These are phyloP conservation scores for Gynostemma pentaphyllum DNA, from an alignment of 306 rosid genomes.

Conservation along the genomic window DNA sequence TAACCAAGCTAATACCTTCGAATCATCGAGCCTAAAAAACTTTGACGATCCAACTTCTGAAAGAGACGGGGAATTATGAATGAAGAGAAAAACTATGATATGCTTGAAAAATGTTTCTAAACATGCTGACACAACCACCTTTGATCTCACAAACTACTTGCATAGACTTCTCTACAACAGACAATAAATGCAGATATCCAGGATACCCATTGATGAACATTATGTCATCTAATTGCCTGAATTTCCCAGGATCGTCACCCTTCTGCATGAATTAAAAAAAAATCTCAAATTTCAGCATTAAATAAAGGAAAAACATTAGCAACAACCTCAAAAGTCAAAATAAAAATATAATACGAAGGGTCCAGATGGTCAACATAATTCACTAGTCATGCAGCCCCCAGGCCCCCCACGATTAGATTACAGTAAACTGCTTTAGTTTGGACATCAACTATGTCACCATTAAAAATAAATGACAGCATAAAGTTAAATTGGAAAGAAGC, in stretches of 20 bases:
- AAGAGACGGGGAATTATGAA: slow-evolving; percentile 8
- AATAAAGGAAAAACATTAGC: neutral
- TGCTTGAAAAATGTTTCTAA: neutral
- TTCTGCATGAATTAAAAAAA: slow-evolving; percentile 42
- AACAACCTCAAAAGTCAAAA: neutral
- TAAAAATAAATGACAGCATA: neutral
- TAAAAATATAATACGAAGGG: neutral
- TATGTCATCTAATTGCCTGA: slow-evolving; percentile 84
- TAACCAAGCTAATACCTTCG: slow-evolving; percentile 75
- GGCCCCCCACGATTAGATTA: neutral
- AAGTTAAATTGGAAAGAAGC: neutral
- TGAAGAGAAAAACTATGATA: slow-evolving; percentile 7
- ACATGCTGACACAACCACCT: slow-evolving; percentile 29
- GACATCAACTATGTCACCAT: neutral
- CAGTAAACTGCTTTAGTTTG: too few species aligned
- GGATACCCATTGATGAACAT: slow-evolving; percentile 66
- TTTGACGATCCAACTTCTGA: slow-evolving; percentile 75
- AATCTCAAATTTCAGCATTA: neutral
- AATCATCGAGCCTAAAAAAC: slow-evolving; percentile 85
- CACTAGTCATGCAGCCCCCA: neutral
- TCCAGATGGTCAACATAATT: neutral
- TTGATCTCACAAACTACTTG: slow-evolving; percentile 73
- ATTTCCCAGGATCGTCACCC: slow-evolving; percentile 69
- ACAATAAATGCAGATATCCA: slow-evolving; percentile 59
- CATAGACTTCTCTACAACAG: slow-evolving; percentile 60